A percentile compares a stretch with the other conserved stretches of the same genome.
Evolutionary conservation across 1,284 basidiomycete genomes (phyloP).

Genomic region (Ceratobasidium theobromae): DNA sequence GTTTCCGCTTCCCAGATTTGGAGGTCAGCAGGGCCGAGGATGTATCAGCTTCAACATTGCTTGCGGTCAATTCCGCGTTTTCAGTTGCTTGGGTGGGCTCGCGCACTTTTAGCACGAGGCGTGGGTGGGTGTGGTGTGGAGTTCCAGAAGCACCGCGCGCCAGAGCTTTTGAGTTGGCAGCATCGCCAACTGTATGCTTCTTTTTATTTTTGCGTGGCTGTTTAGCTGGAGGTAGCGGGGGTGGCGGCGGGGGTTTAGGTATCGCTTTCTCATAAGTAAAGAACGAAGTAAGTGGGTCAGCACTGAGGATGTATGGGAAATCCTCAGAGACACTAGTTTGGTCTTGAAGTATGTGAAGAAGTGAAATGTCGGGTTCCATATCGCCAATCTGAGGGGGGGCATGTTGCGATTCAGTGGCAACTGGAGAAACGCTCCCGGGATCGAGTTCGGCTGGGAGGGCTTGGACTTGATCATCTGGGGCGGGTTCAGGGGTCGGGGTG

Average conservation of each 20-base stretch:
- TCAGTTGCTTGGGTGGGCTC: constrained; percentile 34
- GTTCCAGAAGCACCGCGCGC: constrained; percentile 38
- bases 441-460: no score
- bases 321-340: constrained; percentile 46
- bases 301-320: constrained; percentile 54
- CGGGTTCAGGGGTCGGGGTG: constrained; percentile 24
- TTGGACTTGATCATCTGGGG: neutral
- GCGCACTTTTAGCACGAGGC: constrained; percentile 60
- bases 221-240: constrained; percentile 41
- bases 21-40: neutral
- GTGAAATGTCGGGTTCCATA: constrained; percentile 68
- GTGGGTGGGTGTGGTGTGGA: constrained; percentile 48
- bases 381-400: constrained; percentile 51
- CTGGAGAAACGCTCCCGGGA: neutral
- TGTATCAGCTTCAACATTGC: constrained; percentile 50
- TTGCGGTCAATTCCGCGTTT: constrained; percentile 51
- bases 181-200: constrained; percentile 36
- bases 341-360: constrained; percentile 48
- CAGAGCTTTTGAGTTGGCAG: constrained; percentile 31
- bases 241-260: constrained; percentile 57
- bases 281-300: constrained; percentile 63
- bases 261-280: constrained; percentile 66
- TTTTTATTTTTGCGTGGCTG: constrained; percentile 19
- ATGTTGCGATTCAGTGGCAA: neutral
- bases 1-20: constrained; percentile 44